Conservation (phyloP, 352 stramenopile genomes). For the Blastocystis sp. region DNA sequence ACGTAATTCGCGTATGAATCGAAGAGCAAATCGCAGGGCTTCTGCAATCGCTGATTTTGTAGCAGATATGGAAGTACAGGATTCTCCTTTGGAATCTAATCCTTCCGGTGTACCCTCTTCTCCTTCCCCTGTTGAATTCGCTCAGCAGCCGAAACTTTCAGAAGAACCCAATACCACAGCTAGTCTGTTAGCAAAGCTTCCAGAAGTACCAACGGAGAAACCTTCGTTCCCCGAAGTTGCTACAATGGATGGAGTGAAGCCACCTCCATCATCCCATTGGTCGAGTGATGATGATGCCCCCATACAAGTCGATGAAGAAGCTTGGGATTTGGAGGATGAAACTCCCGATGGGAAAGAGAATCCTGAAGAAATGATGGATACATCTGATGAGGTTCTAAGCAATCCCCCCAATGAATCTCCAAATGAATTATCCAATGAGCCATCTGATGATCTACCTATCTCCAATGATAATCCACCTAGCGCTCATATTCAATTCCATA, state of each 20-base stretch:
- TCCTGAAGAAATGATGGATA: neutral
- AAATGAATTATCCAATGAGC: neutral
- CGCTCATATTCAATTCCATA: neutral
- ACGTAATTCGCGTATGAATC: neutral
- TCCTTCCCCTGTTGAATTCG: neutral
- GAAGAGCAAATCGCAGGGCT: neutral
- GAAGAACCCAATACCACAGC: neutral
- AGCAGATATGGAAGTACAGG: neutral
- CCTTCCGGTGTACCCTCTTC: neutral
- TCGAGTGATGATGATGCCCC: neutral
- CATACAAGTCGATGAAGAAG: neutral
- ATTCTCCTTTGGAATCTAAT: neutral
- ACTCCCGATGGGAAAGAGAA: neutral
- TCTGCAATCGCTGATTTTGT: neutral
- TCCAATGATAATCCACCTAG: too few species aligned
- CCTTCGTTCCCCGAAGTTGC: neutral
- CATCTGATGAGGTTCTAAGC: neutral
- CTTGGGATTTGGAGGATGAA: neutral
- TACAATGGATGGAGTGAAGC: neutral
- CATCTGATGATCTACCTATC: too few species aligned
- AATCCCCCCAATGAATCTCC: neutral
- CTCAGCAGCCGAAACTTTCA: neutral
- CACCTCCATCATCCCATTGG: neutral
- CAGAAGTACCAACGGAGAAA: neutral
- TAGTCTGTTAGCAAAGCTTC: neutral